phyloP scores from a whole-genome alignment of 768 basidiomycete genomes.

The Dacryopinax primogenitus region DNA sequence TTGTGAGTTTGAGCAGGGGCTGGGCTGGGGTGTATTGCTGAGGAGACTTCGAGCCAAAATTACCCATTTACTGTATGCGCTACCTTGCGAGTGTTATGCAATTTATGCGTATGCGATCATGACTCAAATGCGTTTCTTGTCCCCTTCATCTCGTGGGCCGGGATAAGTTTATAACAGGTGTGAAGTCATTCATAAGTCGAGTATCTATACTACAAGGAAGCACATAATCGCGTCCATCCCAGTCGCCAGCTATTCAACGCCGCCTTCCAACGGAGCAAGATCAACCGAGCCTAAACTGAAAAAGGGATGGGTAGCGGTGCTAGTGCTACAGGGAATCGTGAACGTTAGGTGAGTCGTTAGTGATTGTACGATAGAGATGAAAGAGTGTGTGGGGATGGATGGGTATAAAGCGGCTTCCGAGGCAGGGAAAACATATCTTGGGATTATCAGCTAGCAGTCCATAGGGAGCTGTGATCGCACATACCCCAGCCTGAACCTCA shows the following conservation, averaged over 20 bases:
- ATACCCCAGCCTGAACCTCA: too few species aligned
- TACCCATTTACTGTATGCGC: conserved; percentile 3
- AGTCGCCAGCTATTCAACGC: too few species aligned
- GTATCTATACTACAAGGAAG: too few species aligned
- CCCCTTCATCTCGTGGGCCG: not conserved
- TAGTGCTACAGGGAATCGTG: not conserved
- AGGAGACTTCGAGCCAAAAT: not conserved
- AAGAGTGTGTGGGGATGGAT: too few species aligned
- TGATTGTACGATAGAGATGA: too few species aligned
- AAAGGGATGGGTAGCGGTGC: not conserved
- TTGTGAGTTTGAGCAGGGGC: not conserved
- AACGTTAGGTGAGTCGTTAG: not conserved
- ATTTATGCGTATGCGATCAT: conserved; percentile 9
- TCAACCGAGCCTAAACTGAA: too few species aligned
- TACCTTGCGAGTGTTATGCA: conserved; percentile 8
- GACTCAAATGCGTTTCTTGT: not conserved
- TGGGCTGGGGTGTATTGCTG: not conserved
- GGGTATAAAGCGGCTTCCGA: too few species aligned
- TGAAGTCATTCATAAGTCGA: too few species aligned
- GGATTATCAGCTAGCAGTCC: not conserved
- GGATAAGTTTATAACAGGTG: too few species aligned
- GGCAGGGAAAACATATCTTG: not conserved
- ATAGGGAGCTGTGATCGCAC: too few species aligned
- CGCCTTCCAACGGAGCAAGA: too few species aligned
- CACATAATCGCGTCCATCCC: too few species aligned